A percentile compares a stretch with the other conserved stretches of the same genome.
Conservation (phyloP, 1,139 yeast species). For the Suhomyces bolitotheri region DNA sequence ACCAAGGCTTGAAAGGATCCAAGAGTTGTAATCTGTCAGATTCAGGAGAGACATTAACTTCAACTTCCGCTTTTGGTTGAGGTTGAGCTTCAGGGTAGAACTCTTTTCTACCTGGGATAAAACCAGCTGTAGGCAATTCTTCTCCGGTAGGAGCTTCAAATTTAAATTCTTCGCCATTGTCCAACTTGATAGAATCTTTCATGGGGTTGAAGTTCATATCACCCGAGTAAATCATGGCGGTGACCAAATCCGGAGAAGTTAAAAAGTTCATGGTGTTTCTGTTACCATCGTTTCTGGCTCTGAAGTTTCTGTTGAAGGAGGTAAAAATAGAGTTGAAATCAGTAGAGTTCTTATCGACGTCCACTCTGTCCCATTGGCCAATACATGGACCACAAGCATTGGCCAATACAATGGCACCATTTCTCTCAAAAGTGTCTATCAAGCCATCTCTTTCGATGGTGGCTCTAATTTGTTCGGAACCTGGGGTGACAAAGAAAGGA, state of each 20-base stretch:
- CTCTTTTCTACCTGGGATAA: conserved; percentile 75
- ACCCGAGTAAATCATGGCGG: conserved; percentile 95
- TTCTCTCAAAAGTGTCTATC: conserved; percentile 71
- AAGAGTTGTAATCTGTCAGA: conserved; percentile 70
- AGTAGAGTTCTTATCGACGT: conserved; percentile 62
- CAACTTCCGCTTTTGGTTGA: conserved; percentile 65
- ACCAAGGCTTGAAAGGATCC: conserved; percentile 87
- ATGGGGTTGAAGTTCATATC: conserved; percentile 86
- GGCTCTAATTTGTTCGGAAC: conserved; percentile 98
- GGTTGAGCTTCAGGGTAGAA: conserved; percentile 88
- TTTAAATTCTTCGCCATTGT: conserved; percentile 68
- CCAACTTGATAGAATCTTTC: conserved; percentile 67
- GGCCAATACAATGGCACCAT: conserved; percentile 89
- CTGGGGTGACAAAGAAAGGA: conserved; percentile 94
- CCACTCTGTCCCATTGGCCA: conserved; percentile 94
- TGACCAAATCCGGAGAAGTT: conserved; percentile 95
- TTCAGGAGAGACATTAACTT: conserved; percentile 71
- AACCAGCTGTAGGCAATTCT: conserved; percentile 81
- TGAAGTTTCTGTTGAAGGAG: conserved; percentile 93
- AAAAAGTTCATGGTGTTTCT: conserved; percentile 95
- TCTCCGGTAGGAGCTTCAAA: conserved; percentile 74
- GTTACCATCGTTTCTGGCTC: conserved; percentile 97
- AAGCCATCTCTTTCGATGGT: conserved; percentile 95
- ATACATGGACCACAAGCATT: conserved; percentile 99
- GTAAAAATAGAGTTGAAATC: conserved; percentile 85